Percentiles rank a stretch among this genome's conserved stretches.
Evolutionary conservation across 2,329 filamentous ascomycete species (phyloP).

Genomic region (Neofusicoccum sp.): DNA sequence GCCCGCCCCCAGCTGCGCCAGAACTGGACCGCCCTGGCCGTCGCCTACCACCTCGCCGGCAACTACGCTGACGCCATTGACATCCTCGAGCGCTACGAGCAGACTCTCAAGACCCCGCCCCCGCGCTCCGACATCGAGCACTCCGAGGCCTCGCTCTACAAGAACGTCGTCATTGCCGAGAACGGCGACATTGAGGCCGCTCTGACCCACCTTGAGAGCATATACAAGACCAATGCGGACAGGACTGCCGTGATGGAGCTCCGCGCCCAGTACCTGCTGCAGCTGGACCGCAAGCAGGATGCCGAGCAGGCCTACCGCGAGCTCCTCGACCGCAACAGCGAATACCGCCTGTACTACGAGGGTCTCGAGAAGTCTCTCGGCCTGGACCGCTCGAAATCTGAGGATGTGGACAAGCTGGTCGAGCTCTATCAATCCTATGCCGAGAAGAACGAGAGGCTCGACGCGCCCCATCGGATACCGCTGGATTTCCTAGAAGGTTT

Average conservation of each 20-base stretch:
- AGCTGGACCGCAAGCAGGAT: slow-evolving; percentile 76
- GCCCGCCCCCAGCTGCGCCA: slow-evolving; percentile 78
- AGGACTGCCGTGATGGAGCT: slow-evolving; percentile 83
- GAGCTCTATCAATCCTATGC: slow-evolving; percentile 82
- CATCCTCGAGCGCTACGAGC: slow-evolving; percentile 88
- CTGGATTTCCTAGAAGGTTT: slow-evolving; percentile 81
- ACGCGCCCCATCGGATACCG: slow-evolving; percentile 83
- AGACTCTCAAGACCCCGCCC: slow-evolving; percentile 82
- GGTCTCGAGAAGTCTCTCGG: slow-evolving; percentile 71
- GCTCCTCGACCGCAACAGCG: slow-evolving; percentile 83
- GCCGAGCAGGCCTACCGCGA: slow-evolving; percentile 79
- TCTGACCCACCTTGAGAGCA: slow-evolving; percentile 79
- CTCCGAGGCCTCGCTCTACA: slow-evolving; percentile 92
- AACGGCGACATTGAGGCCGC: slow-evolving; percentile 80
- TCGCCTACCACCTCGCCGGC: slow-evolving; percentile 89
- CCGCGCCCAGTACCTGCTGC: slow-evolving; percentile 79
- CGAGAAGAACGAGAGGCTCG: slow-evolving; percentile 76
- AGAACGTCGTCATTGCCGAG: slow-evolving; percentile 92
- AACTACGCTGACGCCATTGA: slow-evolving; percentile 86
- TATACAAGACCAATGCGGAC: slow-evolving; percentile 79
- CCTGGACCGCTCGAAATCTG: slow-evolving; percentile 62
- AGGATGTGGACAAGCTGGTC: slow-evolving; percentile 70
- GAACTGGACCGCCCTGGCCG: slow-evolving; percentile 97
- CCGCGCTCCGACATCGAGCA: slow-evolving; percentile 83
- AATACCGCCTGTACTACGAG: slow-evolving; percentile 85